A percentile compares a stretch with the other conserved stretches of the same genome.
Evolutionary conservation across 441 rosid species (phyloP).

Genomic region (Manihot esculenta): DNA sequence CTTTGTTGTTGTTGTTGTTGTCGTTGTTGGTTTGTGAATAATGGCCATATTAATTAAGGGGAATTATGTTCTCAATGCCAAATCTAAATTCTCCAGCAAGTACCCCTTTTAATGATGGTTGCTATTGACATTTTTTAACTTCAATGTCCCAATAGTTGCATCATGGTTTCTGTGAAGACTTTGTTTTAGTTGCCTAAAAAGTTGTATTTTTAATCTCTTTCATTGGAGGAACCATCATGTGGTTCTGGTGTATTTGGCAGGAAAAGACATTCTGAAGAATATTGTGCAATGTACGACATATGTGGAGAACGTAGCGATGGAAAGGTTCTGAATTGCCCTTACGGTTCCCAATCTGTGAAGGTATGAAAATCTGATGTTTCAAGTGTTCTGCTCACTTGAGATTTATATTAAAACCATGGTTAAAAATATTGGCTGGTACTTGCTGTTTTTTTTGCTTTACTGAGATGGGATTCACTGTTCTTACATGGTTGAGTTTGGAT

Average conservation of each 20-base stretch:
- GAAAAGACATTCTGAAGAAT: conserved; percentile 52
- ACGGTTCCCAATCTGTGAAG: conserved; percentile 63
- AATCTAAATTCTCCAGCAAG: no score
- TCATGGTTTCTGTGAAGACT: not conserved
- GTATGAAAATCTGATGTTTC: conserved; percentile 33
- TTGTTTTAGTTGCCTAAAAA: not conserved
- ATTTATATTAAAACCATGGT: not conserved
- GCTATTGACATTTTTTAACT: not conserved
- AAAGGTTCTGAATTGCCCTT: conserved; percentile 79
- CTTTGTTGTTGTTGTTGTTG: not conserved
- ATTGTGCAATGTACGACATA: conserved; percentile 88
- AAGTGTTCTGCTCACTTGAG: not conserved
- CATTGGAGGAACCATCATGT: conserved; percentile 4
- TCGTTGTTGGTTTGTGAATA: not conserved
- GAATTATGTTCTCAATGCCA: not conserved
- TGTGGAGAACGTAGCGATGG: conserved; percentile 78
- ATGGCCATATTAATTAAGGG: not conserved
- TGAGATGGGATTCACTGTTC: no score
- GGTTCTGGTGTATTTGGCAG: conserved; percentile 34
- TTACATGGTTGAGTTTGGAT: no score
- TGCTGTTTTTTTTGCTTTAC: no score
- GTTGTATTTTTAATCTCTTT: not conserved
- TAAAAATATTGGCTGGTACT: no score
- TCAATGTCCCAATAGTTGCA: not conserved
- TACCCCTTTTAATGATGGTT: not conserved